phyloP scores from a whole-genome alignment of 2,329 filamentous ascomycete species.

The Pseudocercospora musae region DNA sequence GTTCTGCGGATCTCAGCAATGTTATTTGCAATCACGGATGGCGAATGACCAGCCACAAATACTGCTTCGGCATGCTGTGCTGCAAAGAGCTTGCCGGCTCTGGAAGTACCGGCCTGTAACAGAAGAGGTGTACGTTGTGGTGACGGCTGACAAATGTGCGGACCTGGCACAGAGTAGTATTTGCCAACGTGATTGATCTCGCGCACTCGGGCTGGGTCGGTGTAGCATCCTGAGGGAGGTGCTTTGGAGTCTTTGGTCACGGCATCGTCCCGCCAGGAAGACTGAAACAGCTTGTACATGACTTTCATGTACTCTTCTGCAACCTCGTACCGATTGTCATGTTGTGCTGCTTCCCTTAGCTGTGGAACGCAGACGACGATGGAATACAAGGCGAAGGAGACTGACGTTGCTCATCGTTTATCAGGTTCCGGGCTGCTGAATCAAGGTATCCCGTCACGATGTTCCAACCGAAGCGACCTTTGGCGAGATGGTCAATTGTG shows the following conservation, averaged over 20 bases:
- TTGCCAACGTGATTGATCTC: slow-evolving; percentile 58
- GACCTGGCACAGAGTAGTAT: slow-evolving; percentile 47
- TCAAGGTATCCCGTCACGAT: slow-evolving; percentile 64
- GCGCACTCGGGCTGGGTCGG: slow-evolving; percentile 55
- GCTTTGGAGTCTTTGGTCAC: slow-evolving; percentile 52
- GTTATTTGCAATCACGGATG: slow-evolving; percentile 57
- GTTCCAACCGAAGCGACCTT: slow-evolving; percentile 62
- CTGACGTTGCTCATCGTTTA: slow-evolving; percentile 49
- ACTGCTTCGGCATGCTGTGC: slow-evolving; percentile 61
- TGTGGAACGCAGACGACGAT: too few relatives aligned
- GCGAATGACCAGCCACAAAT: slow-evolving; percentile 63
- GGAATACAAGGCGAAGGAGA: slow-evolving; percentile 25
- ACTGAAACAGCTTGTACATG: slow-evolving; percentile 60
- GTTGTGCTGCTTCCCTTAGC: slow-evolving; percentile 42
- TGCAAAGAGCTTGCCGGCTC: slow-evolving; percentile 56
- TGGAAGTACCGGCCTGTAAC: slow-evolving; percentile 57
- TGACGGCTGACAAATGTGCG: slow-evolving; percentile 44
- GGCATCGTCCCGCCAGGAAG: slow-evolving; percentile 55
- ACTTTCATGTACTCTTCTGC: slow-evolving; percentile 61
- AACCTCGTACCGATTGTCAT: slow-evolving; percentile 59
- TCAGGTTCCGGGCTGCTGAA: slow-evolving; percentile 60
- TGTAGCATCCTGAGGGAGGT: slow-evolving; percentile 51
- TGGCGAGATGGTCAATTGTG: slow-evolving; percentile 60
- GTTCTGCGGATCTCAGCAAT: slow-evolving; percentile 60
- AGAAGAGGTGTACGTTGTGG: slow-evolving; percentile 41